Percentiles rank a stretch among this genome's conserved stretches.
Evolutionary conservation across 2,329 filamentous ascomycete genomes (phyloP).

Genomic region (Claviceps sp.): DNA sequence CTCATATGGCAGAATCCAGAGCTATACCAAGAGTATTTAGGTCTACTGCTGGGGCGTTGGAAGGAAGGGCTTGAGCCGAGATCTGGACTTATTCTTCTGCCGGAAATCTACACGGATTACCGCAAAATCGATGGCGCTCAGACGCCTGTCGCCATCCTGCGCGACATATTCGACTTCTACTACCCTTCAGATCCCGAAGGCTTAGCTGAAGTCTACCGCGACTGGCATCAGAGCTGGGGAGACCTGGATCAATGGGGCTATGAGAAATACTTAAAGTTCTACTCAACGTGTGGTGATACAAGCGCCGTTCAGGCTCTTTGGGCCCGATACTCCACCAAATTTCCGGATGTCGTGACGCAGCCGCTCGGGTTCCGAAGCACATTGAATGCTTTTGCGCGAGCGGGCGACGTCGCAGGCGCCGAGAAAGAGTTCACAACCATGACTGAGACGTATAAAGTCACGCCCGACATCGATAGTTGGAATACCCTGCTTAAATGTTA

Average conservation of each 20-base stretch:
- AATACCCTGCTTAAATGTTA: slow-evolving; percentile 67
- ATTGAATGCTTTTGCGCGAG: slow-evolving; percentile 57
- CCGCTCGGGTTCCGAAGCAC: slow-evolving; percentile 39
- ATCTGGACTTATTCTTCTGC: slow-evolving; percentile 19
- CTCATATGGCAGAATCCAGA: slow-evolving; percentile 22
- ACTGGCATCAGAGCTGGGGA: slow-evolving; percentile 31
- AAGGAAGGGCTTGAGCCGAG: slow-evolving; percentile 15
- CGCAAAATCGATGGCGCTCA: slow-evolving; percentile 25
- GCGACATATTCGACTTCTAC: slow-evolving; percentile 31
- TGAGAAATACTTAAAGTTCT: slow-evolving; percentile 34
- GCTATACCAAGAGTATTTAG: slow-evolving; percentile 32
- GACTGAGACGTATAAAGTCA: slow-evolving; percentile 35
- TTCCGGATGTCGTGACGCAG: slow-evolving; percentile 19
- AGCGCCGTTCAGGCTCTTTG: slow-evolving; percentile 31
- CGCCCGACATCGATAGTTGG: slow-evolving; percentile 51
- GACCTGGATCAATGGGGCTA: slow-evolving; percentile 31
- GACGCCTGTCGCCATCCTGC: slow-evolving; percentile 26
- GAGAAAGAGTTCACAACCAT: slow-evolving; percentile 51
- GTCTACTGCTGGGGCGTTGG: slow-evolving; percentile 17
- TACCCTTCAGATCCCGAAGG: slow-evolving; percentile 24
- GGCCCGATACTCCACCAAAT: slow-evolving; percentile 26
- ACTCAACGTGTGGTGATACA: slow-evolving; percentile 35
- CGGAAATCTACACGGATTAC: slow-evolving; percentile 32
- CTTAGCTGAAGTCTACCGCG: slow-evolving; percentile 32
- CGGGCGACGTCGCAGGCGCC: slow-evolving; percentile 49